phyloP scores from a whole-genome alignment of 2,329 filamentous ascomycete species.

The Aspergillus sergii region DNA sequence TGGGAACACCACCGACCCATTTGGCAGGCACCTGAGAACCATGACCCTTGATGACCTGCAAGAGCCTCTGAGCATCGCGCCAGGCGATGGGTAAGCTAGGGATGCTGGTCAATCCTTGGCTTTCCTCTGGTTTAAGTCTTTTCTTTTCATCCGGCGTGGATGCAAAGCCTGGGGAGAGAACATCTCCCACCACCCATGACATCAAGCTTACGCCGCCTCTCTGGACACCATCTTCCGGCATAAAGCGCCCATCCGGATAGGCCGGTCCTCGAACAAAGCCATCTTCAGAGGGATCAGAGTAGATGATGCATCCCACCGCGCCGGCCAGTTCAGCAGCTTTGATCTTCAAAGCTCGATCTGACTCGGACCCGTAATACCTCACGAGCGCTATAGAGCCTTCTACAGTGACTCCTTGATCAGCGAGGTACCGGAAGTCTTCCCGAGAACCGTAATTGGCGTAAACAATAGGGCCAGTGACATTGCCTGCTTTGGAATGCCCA shows the following conservation, averaged over 20 bases:
- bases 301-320: conserved; percentile 84
- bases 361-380: conserved; percentile 73
- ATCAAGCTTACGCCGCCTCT: conserved; percentile 78
- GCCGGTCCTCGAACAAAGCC: conserved; percentile 73
- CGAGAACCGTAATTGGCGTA: conserved; percentile 91
- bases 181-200: conserved; percentile 84
- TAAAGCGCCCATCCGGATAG: conserved; percentile 76
- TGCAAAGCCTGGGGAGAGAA: conserved; percentile 86
- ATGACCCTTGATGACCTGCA: conserved; percentile 74
- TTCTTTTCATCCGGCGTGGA: conserved; percentile 53
- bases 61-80: conserved; percentile 80
- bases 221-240: conserved; percentile 81
- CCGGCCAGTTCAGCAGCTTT: conserved; percentile 87
- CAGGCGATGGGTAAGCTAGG: conserved; percentile 88
- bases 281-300: conserved; percentile 85
- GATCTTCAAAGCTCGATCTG: conserved; percentile 77
- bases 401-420: conserved; percentile 71
- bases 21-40: conserved; percentile 68
- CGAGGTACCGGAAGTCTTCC: conserved; percentile 76
- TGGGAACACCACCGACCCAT: conserved; percentile 78
- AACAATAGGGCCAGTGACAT: conserved; percentile 81
- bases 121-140: conserved; percentile 70
- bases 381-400: conserved; percentile 83
- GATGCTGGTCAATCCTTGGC: conserved; percentile 74
- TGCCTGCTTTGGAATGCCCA: conserved; percentile 82